Base-by-base conservation (phyloP, 305 asterid species). In the Euphrasia arctica region DNA sequence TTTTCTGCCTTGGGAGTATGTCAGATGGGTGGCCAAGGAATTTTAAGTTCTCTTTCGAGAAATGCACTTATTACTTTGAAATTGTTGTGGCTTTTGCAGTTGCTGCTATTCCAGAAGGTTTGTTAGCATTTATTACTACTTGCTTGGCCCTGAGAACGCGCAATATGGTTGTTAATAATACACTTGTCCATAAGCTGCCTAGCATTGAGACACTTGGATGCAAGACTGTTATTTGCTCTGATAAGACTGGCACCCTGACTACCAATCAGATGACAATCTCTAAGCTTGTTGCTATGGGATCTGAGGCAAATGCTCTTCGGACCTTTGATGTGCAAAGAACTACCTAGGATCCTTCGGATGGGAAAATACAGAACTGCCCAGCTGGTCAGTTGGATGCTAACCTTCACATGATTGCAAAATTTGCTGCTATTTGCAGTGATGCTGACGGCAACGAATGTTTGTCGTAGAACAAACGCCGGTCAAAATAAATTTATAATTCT, bases 161-260 rank as follows among this genome's bases (percentile, higher is more conserved):
- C 31, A 93, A 90, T 83, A 93, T 93, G 99, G 99, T 97, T 79
- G 96, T 95, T 60, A 90, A 92, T 78, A 92, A 92, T 75, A 97
- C 98, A 47, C 97, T 92, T 45, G 98, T 92, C 62, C 90, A 97
- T 60, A 92, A 90, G 85, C 74, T 92, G 77, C 98, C 98, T 5
- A 92, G 98, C 74, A 97, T 92, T 62, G 98, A 92, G 82, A 92
- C 97, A 66, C 96, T 92, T 70, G 98, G 98, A 54, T 92, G 98
- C 77, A 93, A 97, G 39, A 93, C 97, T 51, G 99, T 93, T 62
- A 93, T 93, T 69, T 93, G 99, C 78, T 92, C 98, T 2, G 98
- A 92, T 69, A 92, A 92, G 75, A 90, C 97, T 3, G 98, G 98
- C 22, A 92, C 97, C 39, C 72, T 92, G 77, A 92, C 98, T 22